These are phyloP conservation scores for Phytopythium montanum DNA, from an alignment of 352 stramenopile species.

Conservation along the genomic window DNA sequence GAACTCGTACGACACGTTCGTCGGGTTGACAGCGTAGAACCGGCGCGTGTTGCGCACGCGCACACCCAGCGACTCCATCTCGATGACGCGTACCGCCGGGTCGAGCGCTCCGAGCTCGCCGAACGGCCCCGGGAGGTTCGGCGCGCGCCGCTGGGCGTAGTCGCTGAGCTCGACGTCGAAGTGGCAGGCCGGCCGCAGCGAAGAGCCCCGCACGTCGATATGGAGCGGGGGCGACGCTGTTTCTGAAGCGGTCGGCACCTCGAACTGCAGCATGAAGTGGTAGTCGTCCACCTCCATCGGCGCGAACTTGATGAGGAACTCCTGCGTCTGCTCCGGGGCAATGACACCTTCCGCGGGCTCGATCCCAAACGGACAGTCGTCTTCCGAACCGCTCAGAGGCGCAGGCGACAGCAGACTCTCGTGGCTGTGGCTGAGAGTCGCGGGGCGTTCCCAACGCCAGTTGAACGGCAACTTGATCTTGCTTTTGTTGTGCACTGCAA, in stretches of 20 bases:
- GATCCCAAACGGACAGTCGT: constrained; percentile 89
- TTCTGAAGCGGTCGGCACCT: constrained; percentile 9
- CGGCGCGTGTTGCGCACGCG: constrained; percentile 89
- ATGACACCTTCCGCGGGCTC: constrained; percentile 59
- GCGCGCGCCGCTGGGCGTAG: constrained; percentile 74
- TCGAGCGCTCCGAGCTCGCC: constrained; percentile 85
- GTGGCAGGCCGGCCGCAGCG: constrained; percentile 89
- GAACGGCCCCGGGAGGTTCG: constrained; percentile 70
- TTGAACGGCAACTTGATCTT: constrained; percentile 57
- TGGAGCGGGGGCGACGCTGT: constrained; percentile 17
- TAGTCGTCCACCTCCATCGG: constrained; percentile 91
- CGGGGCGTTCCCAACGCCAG: constrained; percentile 48
- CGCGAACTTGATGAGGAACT: constrained; percentile 86
- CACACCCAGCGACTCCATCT: constrained; percentile 90
- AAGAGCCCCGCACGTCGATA: constrained; percentile 67
- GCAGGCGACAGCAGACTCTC: constrained; percentile 7
- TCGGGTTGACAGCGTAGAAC: constrained; percentile 94
- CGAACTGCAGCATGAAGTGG: constrained; percentile 61
- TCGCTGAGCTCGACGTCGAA: constrained; percentile 91
- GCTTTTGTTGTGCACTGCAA: constrained; percentile 66
- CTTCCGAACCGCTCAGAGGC: constrained; percentile 18
- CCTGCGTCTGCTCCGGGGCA: constrained; percentile 41
- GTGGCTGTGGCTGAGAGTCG: constrained; percentile 9
- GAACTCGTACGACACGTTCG: constrained; percentile 93
- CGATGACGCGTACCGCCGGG: constrained; percentile 86